A percentile compares a stretch with the other conserved stretches of the same genome.
Evolutionary conservation across 2,329 filamentous ascomycete genomes (phyloP).

Genomic region (Eutypa lata): DNA sequence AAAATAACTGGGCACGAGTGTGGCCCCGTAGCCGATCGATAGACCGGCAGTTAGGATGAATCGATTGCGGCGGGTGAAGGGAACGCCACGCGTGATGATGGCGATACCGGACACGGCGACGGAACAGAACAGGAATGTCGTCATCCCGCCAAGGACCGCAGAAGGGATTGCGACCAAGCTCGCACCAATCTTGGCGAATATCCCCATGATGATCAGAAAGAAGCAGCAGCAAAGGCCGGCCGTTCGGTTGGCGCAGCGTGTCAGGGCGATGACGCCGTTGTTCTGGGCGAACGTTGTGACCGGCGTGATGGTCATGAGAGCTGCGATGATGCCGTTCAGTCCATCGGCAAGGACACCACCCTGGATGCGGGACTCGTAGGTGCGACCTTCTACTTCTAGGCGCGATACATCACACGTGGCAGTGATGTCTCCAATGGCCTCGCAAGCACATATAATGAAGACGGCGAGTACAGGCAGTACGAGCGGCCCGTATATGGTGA

Average conservation of each 20-base stretch:
- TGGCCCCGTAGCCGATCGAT: conserved; percentile 69
- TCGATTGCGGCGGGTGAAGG: conserved; percentile 75
- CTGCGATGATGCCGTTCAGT: conserved; percentile 70
- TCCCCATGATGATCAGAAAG: conserved; percentile 76
- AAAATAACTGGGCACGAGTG: conserved; percentile 66
- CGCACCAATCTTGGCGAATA: conserved; percentile 81
- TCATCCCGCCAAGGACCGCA: conserved; percentile 67
- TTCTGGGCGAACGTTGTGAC: conserved; percentile 82
- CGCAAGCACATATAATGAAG: conserved; percentile 72
- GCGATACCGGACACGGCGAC: conserved; percentile 76
- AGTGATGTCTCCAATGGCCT: conserved; percentile 77
- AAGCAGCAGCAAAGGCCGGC: conserved; percentile 76
- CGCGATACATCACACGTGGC: conserved; percentile 78
- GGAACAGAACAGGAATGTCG: conserved; percentile 75
- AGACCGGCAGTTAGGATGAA: conserved; percentile 78
- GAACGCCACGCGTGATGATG: conserved; percentile 66
- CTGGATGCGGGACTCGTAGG: conserved; percentile 75
- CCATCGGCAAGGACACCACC: conserved; percentile 78
- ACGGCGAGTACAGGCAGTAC: conserved; percentile 69
- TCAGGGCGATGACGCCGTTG: conserved; percentile 80
- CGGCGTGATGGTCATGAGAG: conserved; percentile 74
- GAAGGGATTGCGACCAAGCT: conserved; percentile 72
- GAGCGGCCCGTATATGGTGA: conserved; percentile 68
- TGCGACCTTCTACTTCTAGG: conserved; percentile 67
- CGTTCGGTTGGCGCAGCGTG: conserved; percentile 75